phyloP scores from a whole-genome alignment of 306 rosid genomes.

The Vigna radiata region DNA sequence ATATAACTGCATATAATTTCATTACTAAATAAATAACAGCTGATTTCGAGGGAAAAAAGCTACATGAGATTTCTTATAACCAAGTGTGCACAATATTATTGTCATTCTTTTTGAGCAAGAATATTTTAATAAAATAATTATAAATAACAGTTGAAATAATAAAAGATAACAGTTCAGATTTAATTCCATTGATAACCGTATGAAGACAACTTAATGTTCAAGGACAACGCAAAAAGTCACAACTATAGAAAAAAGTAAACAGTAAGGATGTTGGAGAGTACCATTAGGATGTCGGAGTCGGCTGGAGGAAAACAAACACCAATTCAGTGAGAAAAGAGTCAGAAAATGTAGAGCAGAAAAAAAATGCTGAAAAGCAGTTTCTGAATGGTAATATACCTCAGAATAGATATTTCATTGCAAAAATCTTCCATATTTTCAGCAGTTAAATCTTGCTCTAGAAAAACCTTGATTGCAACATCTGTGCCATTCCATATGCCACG shows the following conservation, averaged over 20 bases:
- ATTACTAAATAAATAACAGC: conserved; percentile 38
- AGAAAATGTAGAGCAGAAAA: conserved; percentile 46
- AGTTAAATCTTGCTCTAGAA: conserved; percentile 95
- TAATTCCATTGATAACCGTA: conserved; percentile 22
- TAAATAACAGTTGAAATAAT: neutral
- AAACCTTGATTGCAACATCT: conserved; percentile 95
- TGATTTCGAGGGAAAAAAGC: conserved; percentile 35
- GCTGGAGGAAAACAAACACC: conserved; percentile 56
- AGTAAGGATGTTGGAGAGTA: conserved; percentile 50
- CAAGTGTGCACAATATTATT: conserved; percentile 20
- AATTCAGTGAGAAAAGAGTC: conserved; percentile 40
- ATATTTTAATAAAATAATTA: conserved; percentile 7
- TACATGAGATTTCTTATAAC: conserved; percentile 21
- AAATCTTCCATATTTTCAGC: conserved; percentile 98
- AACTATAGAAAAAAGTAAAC: conserved; percentile 33
- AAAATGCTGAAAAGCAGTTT: conserved; percentile 15
- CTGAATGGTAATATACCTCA: conserved; percentile 63
- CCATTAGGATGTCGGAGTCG: conserved; percentile 99
- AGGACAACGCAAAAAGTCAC: conserved; percentile 29
- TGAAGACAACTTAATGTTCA: conserved; percentile 35
- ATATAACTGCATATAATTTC: conserved; percentile 78
- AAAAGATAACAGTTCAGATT: conserved; percentile 16
- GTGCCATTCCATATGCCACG: conserved; percentile 98
- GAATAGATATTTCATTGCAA: conserved; percentile 96
- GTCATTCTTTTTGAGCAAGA: neutral